Evolutionary conservation across 1,139 yeast species (phyloP).

Genomic region (Kurtzmaniella quercitrusa): DNA sequence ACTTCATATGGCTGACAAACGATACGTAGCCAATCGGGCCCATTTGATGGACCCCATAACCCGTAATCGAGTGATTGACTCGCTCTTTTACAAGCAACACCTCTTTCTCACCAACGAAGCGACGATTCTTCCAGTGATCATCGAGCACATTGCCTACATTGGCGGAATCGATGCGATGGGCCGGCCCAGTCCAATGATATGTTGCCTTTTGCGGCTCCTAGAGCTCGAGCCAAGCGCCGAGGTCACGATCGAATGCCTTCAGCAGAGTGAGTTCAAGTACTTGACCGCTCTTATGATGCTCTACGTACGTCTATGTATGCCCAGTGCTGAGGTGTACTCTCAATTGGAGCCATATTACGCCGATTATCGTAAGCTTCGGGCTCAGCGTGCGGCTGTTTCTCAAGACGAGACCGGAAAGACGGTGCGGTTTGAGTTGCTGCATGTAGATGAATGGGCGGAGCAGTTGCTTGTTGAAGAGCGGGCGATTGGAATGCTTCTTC

Average conservation of each 20-base stretch:
- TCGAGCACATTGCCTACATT: conserved; percentile 36
- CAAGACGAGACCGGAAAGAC: conserved; percentile 22
- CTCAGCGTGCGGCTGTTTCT: conserved; percentile 22
- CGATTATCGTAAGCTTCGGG: conserved; percentile 51
- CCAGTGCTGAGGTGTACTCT: conserved; percentile 42
- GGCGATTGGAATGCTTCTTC: conserved; percentile 57
- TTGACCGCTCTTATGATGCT: conserved; percentile 57
- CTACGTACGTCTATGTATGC: conserved; percentile 50
- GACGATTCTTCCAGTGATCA: conserved; percentile 35
- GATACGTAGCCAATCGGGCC: conserved; percentile 42
- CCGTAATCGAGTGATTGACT: conserved; percentile 63
- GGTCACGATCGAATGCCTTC: conserved; percentile 47
- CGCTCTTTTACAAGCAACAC: conserved; percentile 63
- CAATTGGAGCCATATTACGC: conserved; percentile 48
- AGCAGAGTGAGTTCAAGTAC: conserved; percentile 63
- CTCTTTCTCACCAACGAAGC: conserved; percentile 56
- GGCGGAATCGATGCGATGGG: conserved; percentile 49
- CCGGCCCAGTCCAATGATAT: conserved; percentile 60
- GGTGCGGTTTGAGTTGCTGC: conserved; percentile 27
- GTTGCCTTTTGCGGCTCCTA: conserved; percentile 56
- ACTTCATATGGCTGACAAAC: conserved; percentile 15
- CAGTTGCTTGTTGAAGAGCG: conserved; percentile 44
- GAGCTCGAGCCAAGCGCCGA: conserved; percentile 59
- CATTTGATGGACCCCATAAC: conserved; percentile 61
- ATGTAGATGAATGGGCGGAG: conserved; percentile 63